A percentile compares a stretch with the other conserved stretches of the same genome.
These are phyloP conservation scores for Coemansia sp. DNA, from an alignment of 192 early-diverging fungal genomes.

Conservation along the genomic window DNA sequence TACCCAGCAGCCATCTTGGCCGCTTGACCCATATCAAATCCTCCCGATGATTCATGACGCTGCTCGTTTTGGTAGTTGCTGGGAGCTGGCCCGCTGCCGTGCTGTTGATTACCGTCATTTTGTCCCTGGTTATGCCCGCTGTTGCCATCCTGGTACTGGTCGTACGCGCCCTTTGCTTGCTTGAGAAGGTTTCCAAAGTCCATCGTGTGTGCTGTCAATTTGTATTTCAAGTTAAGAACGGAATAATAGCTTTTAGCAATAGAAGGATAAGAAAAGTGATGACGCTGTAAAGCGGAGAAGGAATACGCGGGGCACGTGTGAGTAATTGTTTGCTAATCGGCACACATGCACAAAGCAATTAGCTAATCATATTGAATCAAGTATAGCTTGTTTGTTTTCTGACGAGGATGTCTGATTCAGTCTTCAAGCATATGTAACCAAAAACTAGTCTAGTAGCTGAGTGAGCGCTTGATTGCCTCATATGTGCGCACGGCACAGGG, in stretches of 20 bases:
- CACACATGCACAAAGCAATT: neutral
- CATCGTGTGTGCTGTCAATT: constrained; percentile 5
- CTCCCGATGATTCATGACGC: constrained; percentile 7
- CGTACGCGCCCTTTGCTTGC: constrained; percentile 26
- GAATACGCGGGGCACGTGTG: neutral
- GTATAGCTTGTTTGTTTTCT: no score
- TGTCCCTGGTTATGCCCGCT: constrained; percentile 5
- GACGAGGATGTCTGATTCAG: no score
- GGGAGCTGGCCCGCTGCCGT: neutral
- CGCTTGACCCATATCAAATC: constrained; percentile 29
- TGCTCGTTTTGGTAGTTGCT: constrained; percentile 1
- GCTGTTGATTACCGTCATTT: neutral
- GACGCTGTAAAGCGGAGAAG: neutral
- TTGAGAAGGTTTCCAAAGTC: constrained; percentile 38
- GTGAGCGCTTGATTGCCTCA: constrained; percentile 83
- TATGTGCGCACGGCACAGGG: constrained; percentile 79
- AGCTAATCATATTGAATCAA: neutral
- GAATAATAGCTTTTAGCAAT: no score
- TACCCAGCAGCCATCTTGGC: constrained; percentile 28
- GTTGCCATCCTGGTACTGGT: constrained; percentile 20
- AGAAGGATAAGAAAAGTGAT: neutral
- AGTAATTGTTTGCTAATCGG: neutral
- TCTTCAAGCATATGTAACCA: neutral
- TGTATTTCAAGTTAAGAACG: no score
- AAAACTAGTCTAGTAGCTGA: constrained; percentile 60